A percentile compares a stretch with the other conserved stretches of the same genome.
These are phyloP conservation scores for Nelumbo lutea DNA, from an alignment of 164 flowering plant genomes.

Conservation along the genomic window DNA sequence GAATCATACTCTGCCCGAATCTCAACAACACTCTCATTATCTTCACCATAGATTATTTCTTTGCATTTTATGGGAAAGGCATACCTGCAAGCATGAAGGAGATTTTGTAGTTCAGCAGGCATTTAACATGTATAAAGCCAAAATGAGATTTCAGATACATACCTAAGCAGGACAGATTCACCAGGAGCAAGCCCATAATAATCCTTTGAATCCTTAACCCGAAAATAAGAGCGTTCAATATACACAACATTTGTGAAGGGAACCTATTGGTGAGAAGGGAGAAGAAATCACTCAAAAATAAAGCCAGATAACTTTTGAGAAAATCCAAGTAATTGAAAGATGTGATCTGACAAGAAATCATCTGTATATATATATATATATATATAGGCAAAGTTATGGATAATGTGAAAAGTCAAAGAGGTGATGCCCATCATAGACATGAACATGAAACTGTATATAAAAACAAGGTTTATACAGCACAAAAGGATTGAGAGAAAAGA, in stretches of 20 bases:
- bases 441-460: too few relatives aligned
- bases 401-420: too few relatives aligned
- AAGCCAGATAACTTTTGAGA: too few relatives aligned
- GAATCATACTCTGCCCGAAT: slow-evolving; percentile 88
- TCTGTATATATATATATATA: too few relatives aligned
- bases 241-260: slow-evolving; percentile 70
- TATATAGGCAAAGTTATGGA: too few relatives aligned
- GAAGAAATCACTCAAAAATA: too few relatives aligned
- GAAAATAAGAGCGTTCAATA: slow-evolving; percentile 85
- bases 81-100: slow-evolving; percentile 44
- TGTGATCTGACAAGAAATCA: too few relatives aligned
- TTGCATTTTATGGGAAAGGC: slow-evolving; percentile 96
- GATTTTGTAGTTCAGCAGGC: slow-evolving; percentile 1
- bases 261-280: too few relatives aligned
- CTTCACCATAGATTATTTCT: slow-evolving; percentile 68
- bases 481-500: too few relatives aligned
- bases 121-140: neutral
- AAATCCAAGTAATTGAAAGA: too few relatives aligned
- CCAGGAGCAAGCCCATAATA: slow-evolving; percentile 57
- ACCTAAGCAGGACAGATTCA: slow-evolving; percentile 87
- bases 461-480: too few relatives aligned
- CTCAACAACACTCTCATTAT: slow-evolving; percentile 72
- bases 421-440: too few relatives aligned
- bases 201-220: slow-evolving; percentile 86
- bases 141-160: slow-evolving; percentile 2